Evolutionary conservation across 2,329 filamentous ascomycete genomes (phyloP).

Genomic region (Lasiodiplodia hormozganensis): DNA sequence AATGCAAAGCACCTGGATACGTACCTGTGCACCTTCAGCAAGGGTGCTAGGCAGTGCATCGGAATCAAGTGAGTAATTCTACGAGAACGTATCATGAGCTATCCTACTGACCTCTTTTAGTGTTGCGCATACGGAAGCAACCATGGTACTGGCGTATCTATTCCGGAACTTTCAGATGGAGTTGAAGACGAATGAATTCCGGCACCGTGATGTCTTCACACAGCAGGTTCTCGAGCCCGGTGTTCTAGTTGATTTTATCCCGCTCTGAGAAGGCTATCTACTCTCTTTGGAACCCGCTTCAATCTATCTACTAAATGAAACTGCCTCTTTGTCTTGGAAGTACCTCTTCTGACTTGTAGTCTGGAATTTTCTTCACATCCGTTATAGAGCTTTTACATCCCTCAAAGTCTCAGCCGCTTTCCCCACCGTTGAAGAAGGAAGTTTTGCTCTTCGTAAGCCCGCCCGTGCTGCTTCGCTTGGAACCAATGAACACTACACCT

Average conservation of each 20-base stretch:
- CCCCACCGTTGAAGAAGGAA: no score
- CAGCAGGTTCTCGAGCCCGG: not conserved
- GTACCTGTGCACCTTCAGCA: not conserved
- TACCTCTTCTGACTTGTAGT: no score
- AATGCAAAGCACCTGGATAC: not conserved
- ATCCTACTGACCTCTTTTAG: not conserved
- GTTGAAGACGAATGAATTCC: not conserved
- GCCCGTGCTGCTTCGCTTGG: no score
- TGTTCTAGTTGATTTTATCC: not conserved
- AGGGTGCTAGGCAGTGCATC: not conserved
- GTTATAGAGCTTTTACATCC: no score
- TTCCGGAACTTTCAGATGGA: slow-evolving; percentile 6
- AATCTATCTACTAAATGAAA: no score
- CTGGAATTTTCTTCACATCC: no score
- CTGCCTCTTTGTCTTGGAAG: no score
- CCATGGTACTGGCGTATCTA: not conserved
- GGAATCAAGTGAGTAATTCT: not conserved
- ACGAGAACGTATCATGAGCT: no score
- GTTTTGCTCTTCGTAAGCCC: no score
- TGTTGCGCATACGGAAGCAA: not conserved
- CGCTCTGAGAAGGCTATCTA: not conserved
- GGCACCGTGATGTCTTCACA: not conserved
- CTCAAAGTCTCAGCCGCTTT: no score
- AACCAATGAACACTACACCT: no score
- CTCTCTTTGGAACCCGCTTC: no score